Base-by-base conservation (phyloP, 2,329 filamentous ascomycete species). In the Fusarium secorum region DNA sequence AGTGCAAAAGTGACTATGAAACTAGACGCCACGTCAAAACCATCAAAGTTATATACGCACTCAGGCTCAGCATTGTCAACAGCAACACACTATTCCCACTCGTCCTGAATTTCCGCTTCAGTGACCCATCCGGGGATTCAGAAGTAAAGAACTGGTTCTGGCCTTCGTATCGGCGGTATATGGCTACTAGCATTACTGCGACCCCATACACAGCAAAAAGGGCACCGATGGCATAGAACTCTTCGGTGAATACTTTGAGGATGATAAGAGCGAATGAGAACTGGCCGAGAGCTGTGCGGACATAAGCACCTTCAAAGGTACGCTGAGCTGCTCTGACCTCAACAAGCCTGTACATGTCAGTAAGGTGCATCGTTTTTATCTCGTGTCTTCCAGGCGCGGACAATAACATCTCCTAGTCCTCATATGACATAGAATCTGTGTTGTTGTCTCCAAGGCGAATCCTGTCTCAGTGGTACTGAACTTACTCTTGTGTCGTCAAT, bases 181-280 rank as follows among this genome's bases (percentile, higher is more conserved):
- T 84, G 75, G 94, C 92, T 65, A 97, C 93, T 30, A 93, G 85
- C 78, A 98, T 85, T 51, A 99, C 88, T 11, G 93, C 93, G 7
- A 91, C 90, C 17, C 95, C 96, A 78, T 98, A 98, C 52, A 94
- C 90, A 45, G 96, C 95, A 79, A 98, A 98, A 35, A 99, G 86
- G 11, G 96, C 96, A n/a, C 96, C 96, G 70, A 98, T 97, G 74
- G 92, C 90, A 82, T 98, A 98, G 85, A 99, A 98, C 79, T 98
- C 96, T 56, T 91, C 88, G 13, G 94, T 98, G 84, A 99, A 98
- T 81, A 99, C 97, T 83, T 97, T 97, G 62, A 82, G 75, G 56
- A 99, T 93, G 70, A 99, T 91, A 53, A 99, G 90, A 24, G 95
- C 91, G 81, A 99, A 98, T 61, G 93, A 95, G 84, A 98, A 98